Evolutionary conservation across 2,329 filamentous ascomycete species (phyloP), one percentile per base, ranked within the genome.

Genomic region (Cladosporium colombiae): DNA sequence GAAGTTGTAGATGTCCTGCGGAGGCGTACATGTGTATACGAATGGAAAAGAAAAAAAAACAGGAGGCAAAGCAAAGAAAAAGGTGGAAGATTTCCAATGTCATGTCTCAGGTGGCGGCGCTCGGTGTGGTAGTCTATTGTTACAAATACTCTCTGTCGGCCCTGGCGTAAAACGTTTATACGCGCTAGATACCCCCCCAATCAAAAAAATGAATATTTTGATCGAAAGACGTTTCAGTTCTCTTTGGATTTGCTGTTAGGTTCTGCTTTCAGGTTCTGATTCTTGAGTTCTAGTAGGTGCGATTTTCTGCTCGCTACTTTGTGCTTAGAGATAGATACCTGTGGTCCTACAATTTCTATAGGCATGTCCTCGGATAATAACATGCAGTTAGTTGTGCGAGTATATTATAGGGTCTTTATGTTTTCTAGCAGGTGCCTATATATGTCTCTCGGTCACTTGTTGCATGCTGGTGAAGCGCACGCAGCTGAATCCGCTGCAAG

Each of bases 1-100:
- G 73, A 84, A 78, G 75, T 77, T 87, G 80, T 87, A 82, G 66
- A 46, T 31, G 35, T 37, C 29, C 29, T 52, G 11, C 27, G 49
- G 5, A n/a, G 18, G 5, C 18, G 25, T 13, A n/a, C n/a, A 23
- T 33, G 31, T 33, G 21, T 57, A n/a, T 3, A 33, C 7, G 52
- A 13, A 55, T 14, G n/a, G n/a, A 27, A 57, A 57, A 13, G n/a
- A n/a, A n/a, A n/a, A n/a, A n/a, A n/a, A n/a, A n/a, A n/a, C n/a
- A 57, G 3, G 53, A 23, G 14, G 18, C 21, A 25, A 31, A 55
- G 27, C 50, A 56, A 35, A n/a, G 37, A 44, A 46, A 46, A 13
- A 46, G 40, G 3, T 21, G 40, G 40, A 46, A 46, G n/a, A n/a
- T n/a, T 16, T n/a, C n/a, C 7, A 56, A 33, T 40, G 31, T 35